Conservation (phyloP, 129 eudicot species). For the Rutidosis leptorrhynchoides region DNA sequence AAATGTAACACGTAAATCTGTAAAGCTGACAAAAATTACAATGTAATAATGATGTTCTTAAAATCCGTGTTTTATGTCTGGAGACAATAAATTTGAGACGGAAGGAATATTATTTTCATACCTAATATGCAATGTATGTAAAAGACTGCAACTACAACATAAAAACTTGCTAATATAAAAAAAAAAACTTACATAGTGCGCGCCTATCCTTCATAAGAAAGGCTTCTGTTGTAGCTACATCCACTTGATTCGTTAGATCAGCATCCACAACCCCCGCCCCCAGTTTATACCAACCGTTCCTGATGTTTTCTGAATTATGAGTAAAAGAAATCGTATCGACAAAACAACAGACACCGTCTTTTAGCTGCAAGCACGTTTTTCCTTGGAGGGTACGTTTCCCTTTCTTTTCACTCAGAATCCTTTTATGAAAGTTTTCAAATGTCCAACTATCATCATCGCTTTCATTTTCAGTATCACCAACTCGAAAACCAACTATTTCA, state of each 20-base stretch:
- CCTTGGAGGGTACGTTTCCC: constrained; percentile 51
- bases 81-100: too few relatives aligned
- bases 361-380: constrained; percentile 37
- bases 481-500: constrained; percentile 40
- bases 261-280: constrained; percentile 41
- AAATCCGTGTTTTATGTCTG: too few relatives aligned
- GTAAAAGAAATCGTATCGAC: constrained; percentile 36
- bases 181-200: constrained; percentile 37
- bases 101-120: too few relatives aligned
- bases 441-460: constrained; percentile 41
- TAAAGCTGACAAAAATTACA: too few relatives aligned
- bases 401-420: constrained; percentile 37
- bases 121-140: background rate
- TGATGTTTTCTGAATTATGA: constrained; percentile 33
- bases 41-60: too few relatives aligned
- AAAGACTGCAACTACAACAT: background rate
- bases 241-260: constrained; percentile 27
- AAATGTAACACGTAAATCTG: too few relatives aligned
- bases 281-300: constrained; percentile 43
- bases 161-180: background rate
- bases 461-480: constrained; percentile 52
- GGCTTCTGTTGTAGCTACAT: constrained; percentile 55
- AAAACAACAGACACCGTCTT: constrained; percentile 47
- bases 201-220: constrained; percentile 48
- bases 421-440: constrained; percentile 37